Base-by-base conservation (phyloP, 257 asterid species). In the Rhazya stricta region DNA sequence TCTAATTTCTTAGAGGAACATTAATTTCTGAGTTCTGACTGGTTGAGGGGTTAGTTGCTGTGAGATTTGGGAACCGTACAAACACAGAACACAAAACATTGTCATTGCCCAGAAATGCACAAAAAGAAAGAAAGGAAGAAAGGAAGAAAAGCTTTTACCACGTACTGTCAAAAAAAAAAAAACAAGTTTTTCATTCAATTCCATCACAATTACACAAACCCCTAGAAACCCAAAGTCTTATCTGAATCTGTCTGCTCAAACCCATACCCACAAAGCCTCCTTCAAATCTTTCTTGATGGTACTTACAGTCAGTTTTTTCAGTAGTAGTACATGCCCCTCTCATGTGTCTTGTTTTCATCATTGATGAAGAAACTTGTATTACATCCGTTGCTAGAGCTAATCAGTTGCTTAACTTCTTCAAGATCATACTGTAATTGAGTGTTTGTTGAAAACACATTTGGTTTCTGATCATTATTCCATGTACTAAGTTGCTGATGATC, bases 331-430 rank as follows among this genome's bases (percentile, higher is more conserved):
- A 82, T 67, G 75, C 84, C 76, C 42, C 60, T 84, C 81, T 83
- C 90, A 69, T 77, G 72, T 53, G 83, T 81, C 86, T 88, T 85
- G 83, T 76, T 86, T 68, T 88, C 95, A 81, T 81, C 95, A 85
- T 75, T 80, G 74, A 81, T 73, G 74, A 82, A 68, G 58, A 82
- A 81, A 69, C 67, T 60, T 19, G 62, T 65, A 30, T 69, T 76
- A 74, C 70, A 37, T 48, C 72, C 67, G 27, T 54, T 63, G 25
- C 78, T 74, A 53, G 69, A 78, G 77, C 84, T 82, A 54, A 81
- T 78, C 82, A 88, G 66, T 45, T 84, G 83, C 86, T 87, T 89
- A 61, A 91, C 90, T 76, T 91, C 90, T 51, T 88, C 92, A 75
- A 87, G 76, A 80, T 86, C 90, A 82, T 79, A 78, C 74, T 89